phyloP scores from a whole-genome alignment of 2,329 filamentous ascomycete genomes.

The Keithomyces neogunnii region DNA sequence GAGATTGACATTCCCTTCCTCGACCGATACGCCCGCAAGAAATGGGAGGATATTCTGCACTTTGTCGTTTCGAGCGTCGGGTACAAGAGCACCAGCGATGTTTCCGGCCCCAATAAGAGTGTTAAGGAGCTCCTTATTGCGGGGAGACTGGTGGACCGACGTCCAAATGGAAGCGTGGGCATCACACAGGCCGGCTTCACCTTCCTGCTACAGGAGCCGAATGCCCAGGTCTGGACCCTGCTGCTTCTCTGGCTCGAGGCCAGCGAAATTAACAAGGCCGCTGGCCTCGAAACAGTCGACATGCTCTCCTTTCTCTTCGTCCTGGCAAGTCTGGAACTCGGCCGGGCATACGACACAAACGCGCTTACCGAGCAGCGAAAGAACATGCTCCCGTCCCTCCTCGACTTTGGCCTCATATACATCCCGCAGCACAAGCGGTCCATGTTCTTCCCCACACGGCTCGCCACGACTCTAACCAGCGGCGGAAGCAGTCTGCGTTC shows the following conservation, averaged over 20 bases:
- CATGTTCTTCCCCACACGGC: slow-evolving; percentile 80
- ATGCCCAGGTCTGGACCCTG: slow-evolving; percentile 94
- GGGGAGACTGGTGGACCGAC: slow-evolving; percentile 68
- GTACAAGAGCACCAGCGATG: slow-evolving; percentile 36
- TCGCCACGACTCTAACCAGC: slow-evolving; percentile 87
- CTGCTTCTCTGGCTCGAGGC: slow-evolving; percentile 89
- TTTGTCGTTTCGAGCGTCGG: slow-evolving; percentile 81
- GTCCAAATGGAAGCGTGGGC: slow-evolving; percentile 55
- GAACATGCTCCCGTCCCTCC: slow-evolving; percentile 82
- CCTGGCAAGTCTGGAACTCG: slow-evolving; percentile 85
- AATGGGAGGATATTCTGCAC: slow-evolving; percentile 95
- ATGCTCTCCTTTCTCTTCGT: slow-evolving; percentile 95
- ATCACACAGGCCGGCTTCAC: slow-evolving; percentile 94
- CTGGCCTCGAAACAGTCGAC: slow-evolving; percentile 80
- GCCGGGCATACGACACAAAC: slow-evolving; percentile 80
- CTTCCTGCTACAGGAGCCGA: slow-evolving; percentile 89
- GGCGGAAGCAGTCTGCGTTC: slow-evolving; percentile 68
- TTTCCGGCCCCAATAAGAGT: slow-evolving; percentile 55
- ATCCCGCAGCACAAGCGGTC: slow-evolving; percentile 47
- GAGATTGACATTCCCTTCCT: slow-evolving; percentile 64
- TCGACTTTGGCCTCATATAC: slow-evolving; percentile 90
- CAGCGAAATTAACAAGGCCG: slow-evolving; percentile 47
- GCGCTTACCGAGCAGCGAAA: slow-evolving; percentile 74
- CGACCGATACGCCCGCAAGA: slow-evolving; percentile 75
- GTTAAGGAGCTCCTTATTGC: slow-evolving; percentile 78